These are phyloP conservation scores for Sordariomycetes sp. DNA, from an alignment of 2,329 filamentous ascomycete species.

Conservation along the genomic window DNA sequence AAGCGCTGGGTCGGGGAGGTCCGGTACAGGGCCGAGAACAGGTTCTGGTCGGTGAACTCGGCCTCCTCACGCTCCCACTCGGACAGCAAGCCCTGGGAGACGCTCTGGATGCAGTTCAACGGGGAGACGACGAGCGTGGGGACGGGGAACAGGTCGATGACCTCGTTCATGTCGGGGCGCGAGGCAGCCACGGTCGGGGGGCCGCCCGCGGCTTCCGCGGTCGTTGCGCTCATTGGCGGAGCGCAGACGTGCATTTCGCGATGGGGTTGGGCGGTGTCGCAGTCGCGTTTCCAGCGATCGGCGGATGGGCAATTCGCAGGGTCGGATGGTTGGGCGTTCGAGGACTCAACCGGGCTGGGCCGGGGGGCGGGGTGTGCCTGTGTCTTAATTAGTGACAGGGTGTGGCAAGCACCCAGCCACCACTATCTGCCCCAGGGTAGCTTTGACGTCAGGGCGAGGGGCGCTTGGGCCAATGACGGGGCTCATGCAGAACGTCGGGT, in stretches of 20 bases:
- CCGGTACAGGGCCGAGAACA: constrained; percentile 17
- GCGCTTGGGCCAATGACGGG: too few relatives aligned
- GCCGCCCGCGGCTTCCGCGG: neutral
- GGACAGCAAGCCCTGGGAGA: constrained; percentile 16
- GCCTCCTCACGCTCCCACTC: constrained; percentile 14
- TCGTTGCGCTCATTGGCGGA: neutral
- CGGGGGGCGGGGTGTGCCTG: too few relatives aligned
- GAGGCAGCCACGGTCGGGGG: neutral
- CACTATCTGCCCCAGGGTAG: too few relatives aligned
- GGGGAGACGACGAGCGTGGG: constrained; percentile 19
- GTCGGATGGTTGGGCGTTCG: too few relatives aligned
- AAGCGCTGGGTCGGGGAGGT: constrained; percentile 13
- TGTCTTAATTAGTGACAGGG: too few relatives aligned
- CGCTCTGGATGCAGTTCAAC: constrained; percentile 16
- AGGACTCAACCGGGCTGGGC: too few relatives aligned
- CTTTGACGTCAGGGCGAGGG: too few relatives aligned
- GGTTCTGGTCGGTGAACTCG: constrained; percentile 15
- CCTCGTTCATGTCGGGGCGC: constrained; percentile 8
- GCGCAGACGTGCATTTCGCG: neutral
- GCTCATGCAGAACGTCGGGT: too few relatives aligned
- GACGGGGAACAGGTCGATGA: constrained; percentile 19
- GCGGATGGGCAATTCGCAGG: too few relatives aligned
- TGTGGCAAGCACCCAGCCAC: too few relatives aligned
- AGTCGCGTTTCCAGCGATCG: too few relatives aligned
- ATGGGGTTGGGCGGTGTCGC: too few relatives aligned